Conservation (phyloP, 805 yeast genomes). For the Sporopachydermia lactativora region DNA sequence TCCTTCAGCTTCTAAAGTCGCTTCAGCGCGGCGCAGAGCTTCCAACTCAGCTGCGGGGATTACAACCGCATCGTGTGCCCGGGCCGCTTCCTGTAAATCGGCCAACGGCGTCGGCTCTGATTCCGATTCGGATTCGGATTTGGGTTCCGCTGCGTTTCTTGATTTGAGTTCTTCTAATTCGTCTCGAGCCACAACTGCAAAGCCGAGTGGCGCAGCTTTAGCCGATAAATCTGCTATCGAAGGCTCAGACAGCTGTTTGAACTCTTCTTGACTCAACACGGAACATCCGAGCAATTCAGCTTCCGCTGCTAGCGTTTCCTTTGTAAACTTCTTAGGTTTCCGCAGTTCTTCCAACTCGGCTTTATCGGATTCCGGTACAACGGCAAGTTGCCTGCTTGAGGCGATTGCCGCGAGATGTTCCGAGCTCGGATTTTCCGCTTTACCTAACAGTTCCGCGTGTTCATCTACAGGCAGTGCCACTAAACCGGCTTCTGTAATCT, state of each 20-base stretch:
- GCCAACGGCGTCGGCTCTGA: too few species aligned
- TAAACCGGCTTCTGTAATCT: slow-evolving; percentile 15
- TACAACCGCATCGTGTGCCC: neutral
- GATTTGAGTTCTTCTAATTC: too few species aligned
- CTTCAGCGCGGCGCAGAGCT: too few species aligned
- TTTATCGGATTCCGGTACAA: slow-evolving; percentile 5
- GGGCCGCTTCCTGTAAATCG: neutral
- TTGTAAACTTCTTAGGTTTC: neutral
- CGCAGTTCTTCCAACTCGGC: slow-evolving; percentile 6
- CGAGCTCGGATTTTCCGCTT: neutral
- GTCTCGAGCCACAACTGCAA: too few species aligned
- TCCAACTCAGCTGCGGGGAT: neutral
- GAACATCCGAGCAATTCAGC: neutral
- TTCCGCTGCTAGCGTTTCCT: neutral
- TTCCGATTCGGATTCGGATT: neutral
- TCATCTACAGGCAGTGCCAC: slow-evolving; percentile 12
- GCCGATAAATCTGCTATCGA: neutral
- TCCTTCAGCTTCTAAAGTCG: too few species aligned
- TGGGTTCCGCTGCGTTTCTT: too few species aligned
- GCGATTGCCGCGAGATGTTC: slow-evolving; percentile 4
- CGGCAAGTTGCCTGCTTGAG: neutral
- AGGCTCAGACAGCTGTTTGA: neutral
- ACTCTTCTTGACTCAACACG: neutral
- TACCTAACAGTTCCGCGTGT: neutral
- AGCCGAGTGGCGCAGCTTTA: neutral